Conservation (phyloP, 176 grass and related monocot species). For the Oryza nivara region DNA sequence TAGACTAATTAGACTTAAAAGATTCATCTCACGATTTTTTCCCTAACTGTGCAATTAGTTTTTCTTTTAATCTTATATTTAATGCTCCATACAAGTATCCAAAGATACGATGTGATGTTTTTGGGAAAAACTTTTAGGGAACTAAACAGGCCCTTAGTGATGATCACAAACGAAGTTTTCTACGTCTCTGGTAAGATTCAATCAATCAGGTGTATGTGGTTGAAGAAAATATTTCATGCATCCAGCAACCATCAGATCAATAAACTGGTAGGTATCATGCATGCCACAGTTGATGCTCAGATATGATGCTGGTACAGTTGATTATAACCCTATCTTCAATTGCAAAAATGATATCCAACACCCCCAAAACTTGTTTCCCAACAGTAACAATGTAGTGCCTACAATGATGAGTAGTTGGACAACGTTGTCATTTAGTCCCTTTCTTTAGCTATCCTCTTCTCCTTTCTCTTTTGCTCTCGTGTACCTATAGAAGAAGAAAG, state of each 20-base stretch:
- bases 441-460: constrained; percentile 65
- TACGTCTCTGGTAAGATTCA: not conserved
- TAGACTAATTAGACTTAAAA: too few relatives aligned
- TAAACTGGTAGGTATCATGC: not conserved
- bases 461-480: constrained; percentile 70
- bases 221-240: not conserved
- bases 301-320: not conserved
- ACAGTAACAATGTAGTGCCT: not conserved
- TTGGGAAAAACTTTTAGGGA: too few relatives aligned
- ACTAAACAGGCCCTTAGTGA: not conserved
- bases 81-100: too few relatives aligned
- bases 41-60: too few relatives aligned
- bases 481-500: constrained; percentile 46
- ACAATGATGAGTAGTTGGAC: not conserved
- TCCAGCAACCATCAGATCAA: not conserved
- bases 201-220: not conserved
- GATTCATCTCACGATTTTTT: too few relatives aligned
- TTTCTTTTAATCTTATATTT: too few relatives aligned
- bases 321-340: not conserved
- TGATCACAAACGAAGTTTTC: not conserved
- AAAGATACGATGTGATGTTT: too few relatives aligned
- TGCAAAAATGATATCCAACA: not conserved
- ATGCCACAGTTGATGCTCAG: not conserved
- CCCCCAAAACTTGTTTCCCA: not conserved
- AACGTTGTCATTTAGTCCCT: constrained; percentile 12